These are phyloP conservation scores for Rhodotorula sp. DNA, from an alignment of 1,284 basidiomycete species.

Conservation along the genomic window DNA sequence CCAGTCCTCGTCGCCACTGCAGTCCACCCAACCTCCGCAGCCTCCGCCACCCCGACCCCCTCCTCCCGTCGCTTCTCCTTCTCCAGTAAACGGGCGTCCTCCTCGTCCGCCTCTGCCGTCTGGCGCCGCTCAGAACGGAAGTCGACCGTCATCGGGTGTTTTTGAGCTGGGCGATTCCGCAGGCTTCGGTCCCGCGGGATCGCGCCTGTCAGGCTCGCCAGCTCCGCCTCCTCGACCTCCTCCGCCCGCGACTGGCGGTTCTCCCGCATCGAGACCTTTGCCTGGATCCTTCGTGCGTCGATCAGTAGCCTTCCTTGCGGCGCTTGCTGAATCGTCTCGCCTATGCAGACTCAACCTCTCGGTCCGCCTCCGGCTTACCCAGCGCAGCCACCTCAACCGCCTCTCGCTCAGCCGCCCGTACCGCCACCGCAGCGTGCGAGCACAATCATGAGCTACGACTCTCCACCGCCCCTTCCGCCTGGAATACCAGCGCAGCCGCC, in stretches of 20 bases:
- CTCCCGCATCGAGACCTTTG: neutral
- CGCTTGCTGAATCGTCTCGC: too few relatives aligned
- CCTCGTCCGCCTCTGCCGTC: constrained; percentile 25
- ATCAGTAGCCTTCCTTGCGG: too few relatives aligned
- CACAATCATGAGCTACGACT: too few relatives aligned
- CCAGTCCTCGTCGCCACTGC: neutral
- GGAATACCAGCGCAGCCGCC: neutral
- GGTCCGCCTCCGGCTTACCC: constrained; percentile 20
- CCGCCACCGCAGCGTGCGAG: neutral
- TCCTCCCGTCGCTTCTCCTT: neutral
- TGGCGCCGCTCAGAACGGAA: neutral
- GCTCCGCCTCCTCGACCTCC: neutral
- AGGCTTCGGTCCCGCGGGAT: too few relatives aligned
- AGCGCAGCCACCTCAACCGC: constrained; percentile 40
- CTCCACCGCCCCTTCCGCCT: neutral
- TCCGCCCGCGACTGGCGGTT: neutral
- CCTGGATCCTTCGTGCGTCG: constrained; percentile 16
- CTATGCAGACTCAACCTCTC: neutral
- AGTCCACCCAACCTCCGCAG: constrained; percentile 2
- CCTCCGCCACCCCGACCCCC: constrained; percentile 9
- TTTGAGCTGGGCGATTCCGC: neutral
- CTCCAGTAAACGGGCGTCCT: neutral
- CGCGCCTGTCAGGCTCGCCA: neutral
- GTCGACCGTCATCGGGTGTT: neutral
- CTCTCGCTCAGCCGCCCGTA: neutral